Conservation (phyloP, 202 grass and related monocot genomes). For the Thinopyrum obtusiflorum region DNA sequence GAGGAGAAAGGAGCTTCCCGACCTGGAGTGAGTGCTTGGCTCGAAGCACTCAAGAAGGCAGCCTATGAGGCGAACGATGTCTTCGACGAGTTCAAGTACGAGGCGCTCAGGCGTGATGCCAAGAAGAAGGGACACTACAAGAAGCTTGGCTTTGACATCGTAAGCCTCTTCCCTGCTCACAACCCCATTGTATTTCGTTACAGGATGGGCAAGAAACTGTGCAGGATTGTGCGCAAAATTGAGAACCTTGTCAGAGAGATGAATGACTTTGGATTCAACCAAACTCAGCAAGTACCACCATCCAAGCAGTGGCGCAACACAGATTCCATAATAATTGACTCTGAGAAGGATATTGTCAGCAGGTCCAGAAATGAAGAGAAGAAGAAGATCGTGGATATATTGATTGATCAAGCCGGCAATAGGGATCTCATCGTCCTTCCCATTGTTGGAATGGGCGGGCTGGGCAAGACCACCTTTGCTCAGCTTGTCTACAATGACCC, state of each 20-base stretch:
- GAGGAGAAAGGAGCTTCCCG: background rate
- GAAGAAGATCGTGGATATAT: background rate
- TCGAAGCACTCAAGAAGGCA: background rate
- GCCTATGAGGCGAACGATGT: background rate
- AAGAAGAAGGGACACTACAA: background rate
- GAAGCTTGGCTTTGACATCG: background rate
- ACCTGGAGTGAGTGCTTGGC: constrained; percentile 3
- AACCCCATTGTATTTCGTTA: constrained; percentile 25
- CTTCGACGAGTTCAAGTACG: constrained; percentile 12
- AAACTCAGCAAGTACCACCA: background rate
- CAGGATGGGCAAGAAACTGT: constrained; percentile 11
- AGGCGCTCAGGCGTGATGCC: background rate
- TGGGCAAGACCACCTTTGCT: constrained; percentile 42
- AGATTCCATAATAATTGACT: background rate
- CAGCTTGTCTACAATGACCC: constrained; percentile 33
- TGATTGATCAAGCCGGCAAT: background rate
- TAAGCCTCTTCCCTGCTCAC: background rate
- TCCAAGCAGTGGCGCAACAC: background rate
- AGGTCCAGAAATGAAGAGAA: constrained; percentile 15
- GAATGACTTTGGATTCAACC: background rate
- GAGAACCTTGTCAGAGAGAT: constrained; percentile 5
- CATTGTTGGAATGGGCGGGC: constrained; percentile 34
- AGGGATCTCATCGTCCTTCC: constrained; percentile 24
- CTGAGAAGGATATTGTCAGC: constrained; percentile 9
- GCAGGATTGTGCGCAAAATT: background rate